Conservation (phyloP, 2,329 filamentous ascomycete genomes). For the Phialophora expanda region DNA sequence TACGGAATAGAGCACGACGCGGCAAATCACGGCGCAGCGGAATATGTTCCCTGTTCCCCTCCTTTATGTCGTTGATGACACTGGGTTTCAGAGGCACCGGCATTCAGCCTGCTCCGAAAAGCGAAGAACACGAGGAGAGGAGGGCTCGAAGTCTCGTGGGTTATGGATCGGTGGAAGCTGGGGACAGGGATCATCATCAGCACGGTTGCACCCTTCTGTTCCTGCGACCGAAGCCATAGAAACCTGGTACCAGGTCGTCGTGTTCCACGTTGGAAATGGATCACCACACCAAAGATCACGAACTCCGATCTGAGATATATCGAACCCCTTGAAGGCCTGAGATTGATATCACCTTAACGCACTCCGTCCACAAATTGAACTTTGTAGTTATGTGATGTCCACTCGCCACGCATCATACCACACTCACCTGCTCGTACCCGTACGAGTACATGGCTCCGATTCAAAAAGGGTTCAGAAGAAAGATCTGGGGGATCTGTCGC, state of each 20-base stretch:
- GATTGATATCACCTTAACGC: neutral
- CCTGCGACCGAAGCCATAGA: neutral
- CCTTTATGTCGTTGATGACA: neutral
- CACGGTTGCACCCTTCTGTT: neutral
- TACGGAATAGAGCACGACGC: neutral
- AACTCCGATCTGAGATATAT: neutral
- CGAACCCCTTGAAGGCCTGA: neutral
- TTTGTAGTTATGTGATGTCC: neutral
- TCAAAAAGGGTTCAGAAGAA: neutral
- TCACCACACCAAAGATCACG: conserved; percentile 3
- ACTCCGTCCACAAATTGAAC: neutral
- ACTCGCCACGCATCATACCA: neutral
- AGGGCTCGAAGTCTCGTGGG: neutral
- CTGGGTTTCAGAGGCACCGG: neutral
- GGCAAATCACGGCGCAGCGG: neutral
- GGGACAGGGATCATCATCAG: neutral
- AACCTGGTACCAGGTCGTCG: neutral
- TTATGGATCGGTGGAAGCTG: neutral
- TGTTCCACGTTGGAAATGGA: neutral
- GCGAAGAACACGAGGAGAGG: neutral
- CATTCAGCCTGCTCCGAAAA: neutral
- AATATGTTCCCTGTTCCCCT: neutral
- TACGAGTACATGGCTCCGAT: neutral
- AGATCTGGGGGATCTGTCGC: neutral
- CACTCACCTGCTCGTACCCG: neutral